phyloP scores from a whole-genome alignment of 257 asterid species.

The Schizonepeta tenuifolia region DNA sequence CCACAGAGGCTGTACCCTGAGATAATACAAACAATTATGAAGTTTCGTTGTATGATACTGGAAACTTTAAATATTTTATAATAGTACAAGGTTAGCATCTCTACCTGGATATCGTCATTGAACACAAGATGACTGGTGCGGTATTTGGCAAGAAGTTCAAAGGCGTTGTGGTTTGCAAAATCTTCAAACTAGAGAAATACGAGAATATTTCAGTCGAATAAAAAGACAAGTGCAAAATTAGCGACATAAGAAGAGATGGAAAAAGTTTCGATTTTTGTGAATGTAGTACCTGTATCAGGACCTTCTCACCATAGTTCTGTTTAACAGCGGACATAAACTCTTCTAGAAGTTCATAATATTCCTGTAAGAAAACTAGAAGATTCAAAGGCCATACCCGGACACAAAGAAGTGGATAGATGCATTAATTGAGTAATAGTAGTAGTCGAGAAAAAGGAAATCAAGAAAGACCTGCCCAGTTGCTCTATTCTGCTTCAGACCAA shows the following conservation, averaged over 20 bases:
- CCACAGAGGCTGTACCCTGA: constrained; percentile 98
- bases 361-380: constrained; percentile 46
- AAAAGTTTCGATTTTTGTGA: constrained; percentile 11
- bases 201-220: constrained; percentile 14
- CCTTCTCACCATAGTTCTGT: constrained; percentile 89
- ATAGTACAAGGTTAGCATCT: background rate
- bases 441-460: background rate
- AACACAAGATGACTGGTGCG: constrained; percentile 86
- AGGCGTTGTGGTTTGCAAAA: constrained; percentile 95
- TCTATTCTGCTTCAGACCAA: constrained; percentile 82
- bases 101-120: constrained; percentile 93
- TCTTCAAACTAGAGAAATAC: constrained; percentile 73
- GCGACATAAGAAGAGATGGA: background rate
- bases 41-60: background rate
- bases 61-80: background rate
- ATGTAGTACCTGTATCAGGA: constrained; percentile 69
- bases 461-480: constrained; percentile 74
- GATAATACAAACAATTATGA: constrained; percentile 20
- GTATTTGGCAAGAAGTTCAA: constrained; percentile 74
- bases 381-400: constrained; percentile 22
- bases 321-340: constrained; percentile 92
- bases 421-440: background rate
- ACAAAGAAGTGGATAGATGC: background rate
- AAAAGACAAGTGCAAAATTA: constrained; percentile 16
- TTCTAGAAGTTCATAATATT: constrained; percentile 82